These are phyloP conservation scores for Backusella psychrophila DNA, from an alignment of 192 early-diverging fungal genomes.

Conservation along the genomic window DNA sequence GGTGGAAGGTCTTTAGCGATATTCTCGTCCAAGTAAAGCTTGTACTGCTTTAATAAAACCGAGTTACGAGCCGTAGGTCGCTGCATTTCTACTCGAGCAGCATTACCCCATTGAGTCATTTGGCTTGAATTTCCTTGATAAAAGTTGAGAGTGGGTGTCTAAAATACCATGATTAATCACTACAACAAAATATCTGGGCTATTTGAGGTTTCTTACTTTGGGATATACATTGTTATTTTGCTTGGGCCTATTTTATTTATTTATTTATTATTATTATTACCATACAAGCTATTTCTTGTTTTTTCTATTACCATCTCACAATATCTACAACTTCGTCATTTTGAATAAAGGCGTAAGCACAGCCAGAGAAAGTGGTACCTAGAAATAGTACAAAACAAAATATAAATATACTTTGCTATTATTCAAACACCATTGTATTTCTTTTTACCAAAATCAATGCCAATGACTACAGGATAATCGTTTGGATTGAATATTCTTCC, in stretches of 20 bases:
- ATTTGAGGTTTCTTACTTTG: conserved; percentile 15
- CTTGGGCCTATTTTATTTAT: conserved; percentile 36
- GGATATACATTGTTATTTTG: conserved; percentile 47
- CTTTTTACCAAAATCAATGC: conserved; percentile 36
- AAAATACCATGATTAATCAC: conserved; percentile 19
- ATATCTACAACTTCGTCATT: conserved; percentile 54
- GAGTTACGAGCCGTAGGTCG: conserved; percentile 40
- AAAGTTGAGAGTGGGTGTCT: conserved; percentile 48
- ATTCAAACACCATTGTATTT: background rate
- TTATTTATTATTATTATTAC: background rate
- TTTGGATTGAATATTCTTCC: conserved; percentile 22
- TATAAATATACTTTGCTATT: background rate
- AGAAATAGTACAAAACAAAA: background rate
- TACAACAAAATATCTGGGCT: background rate
- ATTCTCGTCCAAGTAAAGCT: conserved; percentile 46
- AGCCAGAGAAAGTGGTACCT: conserved; percentile 52
- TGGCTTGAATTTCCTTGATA: conserved; percentile 44
- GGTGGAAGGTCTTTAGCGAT: conserved; percentile 39
- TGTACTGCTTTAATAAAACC: conserved; percentile 47
- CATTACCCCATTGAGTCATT: conserved; percentile 49
- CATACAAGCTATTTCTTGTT: background rate
- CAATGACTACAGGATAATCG: conserved; percentile 37
- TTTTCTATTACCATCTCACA: conserved; percentile 33
- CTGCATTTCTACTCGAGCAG: conserved; percentile 46
- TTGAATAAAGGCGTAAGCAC: conserved; percentile 49